Evolutionary conservation across 345 rosid species (phyloP), one percentile per base, ranked within the genome.

Genomic region (Eucalyptus microcorys): DNA sequence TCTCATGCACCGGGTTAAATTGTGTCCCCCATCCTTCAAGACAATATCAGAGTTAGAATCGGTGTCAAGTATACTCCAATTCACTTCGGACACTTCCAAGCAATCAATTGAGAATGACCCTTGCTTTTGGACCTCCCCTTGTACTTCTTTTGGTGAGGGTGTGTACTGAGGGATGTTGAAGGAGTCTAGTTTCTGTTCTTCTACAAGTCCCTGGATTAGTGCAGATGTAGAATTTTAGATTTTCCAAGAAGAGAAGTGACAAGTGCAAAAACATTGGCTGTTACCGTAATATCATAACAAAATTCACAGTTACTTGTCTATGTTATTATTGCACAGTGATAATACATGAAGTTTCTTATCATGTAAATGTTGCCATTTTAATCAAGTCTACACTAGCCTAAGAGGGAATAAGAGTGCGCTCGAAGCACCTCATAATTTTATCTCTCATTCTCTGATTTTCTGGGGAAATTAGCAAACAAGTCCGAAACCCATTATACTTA

Each of bases 131-230:
- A 93, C 92, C 85, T 89, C 91, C 2, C 87, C 48, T 88, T 88
- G 89, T 61, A 94, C 93, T 88, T 95, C 97, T 7, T 15, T 43
- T 14, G 93, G 92, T 12, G 95, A 94, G 85, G 94, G 94, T 49
- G 91, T 92, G 87, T 94, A 95, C 1, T 90, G 89, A 17, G 95
- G 95, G 49, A 93, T 90, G 90, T 93, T 94, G 90, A 95, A 95
- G 34, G 93, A 86, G 49, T 92, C 85, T 87, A 94, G n/a, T 52
- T 90, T 91, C 79, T 90, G 90, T 89, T 93, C 91, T 49, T 94
- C 91, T 84, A 95, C 88, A 7, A 91, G 6, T 84, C 95, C 95
- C 95, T 95, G 89, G 68, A 87, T 86, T 2, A 10, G 53, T 66
- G 24, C 12, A 68, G 12, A 68, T 32, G 80, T 10, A 32, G 80